Conservation (phyloP, 306 rosid species). For the Prunus persica region DNA sequence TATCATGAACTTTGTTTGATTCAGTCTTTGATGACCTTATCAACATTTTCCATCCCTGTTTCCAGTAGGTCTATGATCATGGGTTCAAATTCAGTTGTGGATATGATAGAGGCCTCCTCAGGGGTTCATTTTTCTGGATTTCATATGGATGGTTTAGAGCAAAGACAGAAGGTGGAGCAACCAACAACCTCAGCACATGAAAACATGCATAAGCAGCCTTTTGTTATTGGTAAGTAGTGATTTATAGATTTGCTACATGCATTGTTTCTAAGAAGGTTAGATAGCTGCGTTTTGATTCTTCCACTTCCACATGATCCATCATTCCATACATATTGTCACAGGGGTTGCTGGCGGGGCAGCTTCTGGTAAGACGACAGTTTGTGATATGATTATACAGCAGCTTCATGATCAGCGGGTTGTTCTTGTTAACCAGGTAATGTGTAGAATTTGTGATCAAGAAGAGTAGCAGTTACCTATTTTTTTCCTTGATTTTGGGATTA, state of each 20-base stretch:
- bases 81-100: conserved; percentile 70
- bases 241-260: neutral
- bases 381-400: conserved; percentile 97
- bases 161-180: conserved; percentile 43
- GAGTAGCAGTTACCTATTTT: neutral
- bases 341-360: conserved; percentile 99
- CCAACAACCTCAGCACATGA: conserved; percentile 58
- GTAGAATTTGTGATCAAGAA: conserved; percentile 8
- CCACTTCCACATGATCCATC: neutral
- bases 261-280: neutral
- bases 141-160: conserved; percentile 63
- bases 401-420: conserved; percentile 98
- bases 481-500: neutral
- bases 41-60: conserved; percentile 4
- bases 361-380: conserved; percentile 94
- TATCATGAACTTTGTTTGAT: neutral
- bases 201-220: conserved; percentile 66
- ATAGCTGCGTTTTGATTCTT: neutral
- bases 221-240: conserved; percentile 71
- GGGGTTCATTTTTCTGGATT: conserved; percentile 96
- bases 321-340: conserved; percentile 28
- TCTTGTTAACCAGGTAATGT: conserved; percentile 88
- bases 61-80: conserved; percentile 42
- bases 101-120: conserved; percentile 83
- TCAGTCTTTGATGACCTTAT: neutral